Evolutionary conservation across 345 rosid genomes (phyloP).

Genomic region (Aquilaria malaccensis): DNA sequence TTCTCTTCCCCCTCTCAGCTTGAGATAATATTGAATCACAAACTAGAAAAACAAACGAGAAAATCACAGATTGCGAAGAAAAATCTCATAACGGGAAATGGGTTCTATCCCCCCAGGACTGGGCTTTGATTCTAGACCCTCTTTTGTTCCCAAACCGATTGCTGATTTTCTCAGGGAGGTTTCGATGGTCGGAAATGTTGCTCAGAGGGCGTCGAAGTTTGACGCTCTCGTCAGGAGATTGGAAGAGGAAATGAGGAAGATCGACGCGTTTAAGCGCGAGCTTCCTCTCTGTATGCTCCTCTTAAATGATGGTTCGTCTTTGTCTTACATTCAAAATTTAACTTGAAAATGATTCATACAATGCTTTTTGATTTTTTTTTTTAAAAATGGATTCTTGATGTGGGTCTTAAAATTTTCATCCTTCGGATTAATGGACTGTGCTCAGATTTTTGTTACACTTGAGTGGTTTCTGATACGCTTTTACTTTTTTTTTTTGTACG

Average conservation of each 20-base stretch:
- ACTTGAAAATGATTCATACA: background rate
- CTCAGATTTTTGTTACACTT: background rate
- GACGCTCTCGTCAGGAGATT: conserved; percentile 43
- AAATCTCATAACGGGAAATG: conserved; percentile 9
- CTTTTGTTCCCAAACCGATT: conserved; percentile 40
- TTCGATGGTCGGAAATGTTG: conserved; percentile 28
- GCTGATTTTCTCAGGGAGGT: conserved; percentile 34
- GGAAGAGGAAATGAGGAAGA: conserved; percentile 66
- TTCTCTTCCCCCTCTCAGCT: conserved; percentile 1
- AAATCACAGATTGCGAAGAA: background rate
- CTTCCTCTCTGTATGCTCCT: conserved; percentile 72
- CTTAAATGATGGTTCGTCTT: conserved; percentile 58
- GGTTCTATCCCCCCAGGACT: conserved; percentile 54
- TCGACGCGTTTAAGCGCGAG: conserved; percentile 59
- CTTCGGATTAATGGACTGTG: background rate
- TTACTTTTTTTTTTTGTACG: background rate
- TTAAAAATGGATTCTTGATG: background rate
- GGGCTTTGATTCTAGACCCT: conserved; percentile 45
- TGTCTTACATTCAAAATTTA: too few species aligned
- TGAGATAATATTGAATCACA: background rate
- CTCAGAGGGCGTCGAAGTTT: conserved; percentile 30
- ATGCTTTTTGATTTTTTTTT: background rate
- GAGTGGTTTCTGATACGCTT: background rate
- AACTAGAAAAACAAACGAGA: background rate
- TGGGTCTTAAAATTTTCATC: too few species aligned